Percentiles rank a stretch among this genome's conserved stretches.
Evolutionary conservation across 495 filamentous ascomycete species (phyloP).

Genomic region (Niebla homalea): DNA sequence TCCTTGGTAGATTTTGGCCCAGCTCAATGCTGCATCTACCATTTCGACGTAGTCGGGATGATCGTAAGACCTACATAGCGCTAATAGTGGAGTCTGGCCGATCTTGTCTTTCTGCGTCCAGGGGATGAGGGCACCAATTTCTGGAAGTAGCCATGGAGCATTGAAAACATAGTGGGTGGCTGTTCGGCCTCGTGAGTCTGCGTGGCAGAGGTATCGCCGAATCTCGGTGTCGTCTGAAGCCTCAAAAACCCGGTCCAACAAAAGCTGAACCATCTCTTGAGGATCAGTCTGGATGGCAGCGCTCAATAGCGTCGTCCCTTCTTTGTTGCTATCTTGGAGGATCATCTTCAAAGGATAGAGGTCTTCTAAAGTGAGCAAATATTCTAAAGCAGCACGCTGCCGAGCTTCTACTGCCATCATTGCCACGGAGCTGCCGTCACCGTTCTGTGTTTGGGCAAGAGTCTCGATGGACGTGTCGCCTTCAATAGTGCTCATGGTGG

Average conservation of each 20-base stretch:
- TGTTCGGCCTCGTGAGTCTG: slow-evolving; percentile 77
- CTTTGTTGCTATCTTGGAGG: slow-evolving; percentile 71
- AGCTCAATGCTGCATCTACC: slow-evolving; percentile 65
- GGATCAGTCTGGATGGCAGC: slow-evolving; percentile 89
- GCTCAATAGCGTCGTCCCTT: slow-evolving; percentile 80
- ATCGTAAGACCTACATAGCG: slow-evolving; percentile 89
- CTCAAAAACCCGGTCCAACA: slow-evolving; percentile 54
- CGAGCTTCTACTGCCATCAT: slow-evolving; percentile 93
- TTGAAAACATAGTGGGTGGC: slow-evolving; percentile 95
- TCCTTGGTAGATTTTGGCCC: slow-evolving; percentile 59
- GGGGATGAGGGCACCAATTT: slow-evolving; percentile 62
- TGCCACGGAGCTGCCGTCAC: slow-evolving; percentile 67
- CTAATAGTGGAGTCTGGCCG: slow-evolving; percentile 91
- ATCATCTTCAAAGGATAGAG: slow-evolving; percentile 57
- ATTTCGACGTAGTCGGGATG: slow-evolving; percentile 74
- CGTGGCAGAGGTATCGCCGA: slow-evolving; percentile 51
- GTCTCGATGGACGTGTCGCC: slow-evolving; percentile 76
- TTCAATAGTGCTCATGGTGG: slow-evolving; percentile 58
- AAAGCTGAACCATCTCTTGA: slow-evolving; percentile 53
- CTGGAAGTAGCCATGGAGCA: slow-evolving; percentile 61
- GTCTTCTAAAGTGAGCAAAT: slow-evolving; percentile 61
- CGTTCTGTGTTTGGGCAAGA: slow-evolving; percentile 67
- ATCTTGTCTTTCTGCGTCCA: slow-evolving; percentile 91
- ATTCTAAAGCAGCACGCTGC: slow-evolving; percentile 54
- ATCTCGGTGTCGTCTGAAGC: slow-evolving; percentile 38